These are phyloP conservation scores for Babjeviella inositovora DNA, from an alignment of 805 yeast species.

Conservation along the genomic window DNA sequence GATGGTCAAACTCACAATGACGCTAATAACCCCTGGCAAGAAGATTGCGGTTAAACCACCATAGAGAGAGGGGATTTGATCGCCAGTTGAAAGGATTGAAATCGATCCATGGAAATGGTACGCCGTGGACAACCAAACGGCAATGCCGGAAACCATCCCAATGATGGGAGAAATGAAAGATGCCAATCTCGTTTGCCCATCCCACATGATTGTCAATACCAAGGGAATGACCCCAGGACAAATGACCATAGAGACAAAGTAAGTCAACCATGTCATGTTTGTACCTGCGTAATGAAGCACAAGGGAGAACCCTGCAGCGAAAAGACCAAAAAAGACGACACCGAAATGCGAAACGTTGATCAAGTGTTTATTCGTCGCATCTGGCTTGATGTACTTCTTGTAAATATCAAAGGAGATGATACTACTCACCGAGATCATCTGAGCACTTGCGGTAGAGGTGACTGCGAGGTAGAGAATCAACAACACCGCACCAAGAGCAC, in stretches of 20 bases:
- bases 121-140: slow-evolving; percentile 15
- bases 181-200: slow-evolving; percentile 11
- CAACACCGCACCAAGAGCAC: slow-evolving; percentile 22
- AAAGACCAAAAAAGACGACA: slow-evolving; percentile 22
- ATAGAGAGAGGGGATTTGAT: slow-evolving; percentile 15
- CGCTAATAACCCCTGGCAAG: slow-evolving; percentile 12
- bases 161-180: slow-evolving; percentile 13
- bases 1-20: slow-evolving; percentile 6
- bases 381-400: slow-evolving; percentile 18
- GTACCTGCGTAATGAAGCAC: slow-evolving; percentile 13
- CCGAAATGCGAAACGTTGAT: slow-evolving; percentile 15
- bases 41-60: slow-evolving; percentile 15
- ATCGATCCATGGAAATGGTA: slow-evolving; percentile 10
- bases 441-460: slow-evolving; percentile 24
- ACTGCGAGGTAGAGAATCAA: slow-evolving; percentile 23
- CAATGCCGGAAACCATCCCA: slow-evolving; percentile 12
- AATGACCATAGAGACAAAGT: slow-evolving; percentile 16
- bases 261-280: slow-evolving; percentile 14
- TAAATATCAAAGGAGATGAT: slow-evolving; percentile 21
- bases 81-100: slow-evolving; percentile 10
- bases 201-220: slow-evolving; percentile 16
- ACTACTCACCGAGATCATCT: slow-evolving; percentile 21
- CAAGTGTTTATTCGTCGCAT: slow-evolving; percentile 18
- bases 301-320: slow-evolving; percentile 18
- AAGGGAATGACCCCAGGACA: slow-evolving; percentile 21